Evolutionary conservation across 352 stramenopile species (phyloP).

Genomic region (Phytopythium boreale): DNA sequence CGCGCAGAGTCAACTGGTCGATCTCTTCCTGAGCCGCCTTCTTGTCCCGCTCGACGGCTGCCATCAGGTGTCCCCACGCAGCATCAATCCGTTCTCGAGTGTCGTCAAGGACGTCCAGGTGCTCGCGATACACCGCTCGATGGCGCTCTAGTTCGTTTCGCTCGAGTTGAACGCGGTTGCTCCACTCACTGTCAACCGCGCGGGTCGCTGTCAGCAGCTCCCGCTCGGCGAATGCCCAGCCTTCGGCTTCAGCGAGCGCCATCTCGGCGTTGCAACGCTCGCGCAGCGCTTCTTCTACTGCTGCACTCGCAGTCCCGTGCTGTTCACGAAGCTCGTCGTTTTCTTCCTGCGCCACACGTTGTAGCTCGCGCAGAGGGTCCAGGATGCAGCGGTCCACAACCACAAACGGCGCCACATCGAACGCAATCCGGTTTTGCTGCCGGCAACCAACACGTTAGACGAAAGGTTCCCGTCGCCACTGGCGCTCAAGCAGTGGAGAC

Average conservation of each 20-base stretch:
- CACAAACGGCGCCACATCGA: constrained; percentile 47
- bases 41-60: constrained; percentile 9
- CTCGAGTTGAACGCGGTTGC: constrained; percentile 11
- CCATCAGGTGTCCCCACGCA: constrained; percentile 14
- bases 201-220: constrained; percentile 13
- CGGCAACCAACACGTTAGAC: constrained; percentile 2
- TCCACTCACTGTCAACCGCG: constrained; percentile 27
- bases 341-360: constrained; percentile 13
- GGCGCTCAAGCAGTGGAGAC: constrained; percentile 3
- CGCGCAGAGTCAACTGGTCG: constrained; percentile 9
- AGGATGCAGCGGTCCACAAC: constrained; percentile 42
- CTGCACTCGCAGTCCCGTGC: constrained; percentile 11
- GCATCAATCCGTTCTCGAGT: constrained; percentile 17
- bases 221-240: constrained; percentile 21
- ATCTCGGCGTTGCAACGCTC: constrained; percentile 26
- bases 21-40: constrained; percentile 17
- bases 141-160: constrained; percentile 18
- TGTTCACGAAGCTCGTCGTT: constrained; percentile 17
- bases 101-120: constrained; percentile 18
- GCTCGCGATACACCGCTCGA: constrained; percentile 13
- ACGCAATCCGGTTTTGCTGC: constrained; percentile 37
- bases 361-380: constrained; percentile 19
- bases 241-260: constrained; percentile 37
- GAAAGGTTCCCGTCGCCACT: neutral
- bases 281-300: constrained; percentile 14